Percentiles rank a stretch among this genome's conserved stretches.
These are phyloP conservation scores for Carex arenaria DNA, from an alignment of 202 grass and related monocot species.

Conservation along the genomic window DNA sequence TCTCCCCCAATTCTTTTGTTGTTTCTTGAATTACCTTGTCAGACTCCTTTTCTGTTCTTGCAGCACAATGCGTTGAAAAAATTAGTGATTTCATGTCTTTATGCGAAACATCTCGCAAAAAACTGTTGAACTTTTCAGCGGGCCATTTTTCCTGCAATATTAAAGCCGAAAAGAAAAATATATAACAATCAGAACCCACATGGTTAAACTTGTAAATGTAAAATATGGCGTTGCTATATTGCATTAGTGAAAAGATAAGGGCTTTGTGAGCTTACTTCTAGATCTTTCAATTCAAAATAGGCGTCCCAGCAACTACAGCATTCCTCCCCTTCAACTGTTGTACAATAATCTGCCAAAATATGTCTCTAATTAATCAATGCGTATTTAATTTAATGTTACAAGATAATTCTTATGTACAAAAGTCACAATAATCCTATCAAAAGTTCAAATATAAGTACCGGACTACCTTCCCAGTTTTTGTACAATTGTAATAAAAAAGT, in stretches of 20 bases:
- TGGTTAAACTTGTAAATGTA: not conserved
- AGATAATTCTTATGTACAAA: not conserved
- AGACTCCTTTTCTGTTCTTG: slow-evolving; percentile 40
- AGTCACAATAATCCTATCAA: too few species aligned
- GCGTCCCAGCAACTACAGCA: slow-evolving; percentile 92
- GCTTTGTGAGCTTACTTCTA: slow-evolving; percentile 44
- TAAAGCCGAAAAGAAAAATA: not conserved
- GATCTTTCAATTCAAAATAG: slow-evolving; percentile 81
- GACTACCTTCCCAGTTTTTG: not conserved
- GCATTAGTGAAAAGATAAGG: not conserved
- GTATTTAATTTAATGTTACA: not conserved
- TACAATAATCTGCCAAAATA: slow-evolving; percentile 71
- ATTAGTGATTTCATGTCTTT: slow-evolving; percentile 52
- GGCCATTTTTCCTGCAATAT: slow-evolving; percentile 16
- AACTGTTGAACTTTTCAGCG: not conserved
- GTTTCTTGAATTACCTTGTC: slow-evolving; percentile 24
- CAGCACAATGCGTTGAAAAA: slow-evolving; percentile 39
- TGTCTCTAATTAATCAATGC: not conserved
- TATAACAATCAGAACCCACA: not conserved
- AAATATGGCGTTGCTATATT: not conserved
- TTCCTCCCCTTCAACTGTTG: slow-evolving; percentile 68
- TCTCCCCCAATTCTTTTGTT: not conserved
- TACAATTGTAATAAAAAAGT: not conserved
- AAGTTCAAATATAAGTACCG: not conserved
- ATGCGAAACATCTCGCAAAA: slow-evolving; percentile 27